phyloP scores from a whole-genome alignment of 495 filamentous ascomycete genomes.

The Penicillium cataractarum region DNA sequence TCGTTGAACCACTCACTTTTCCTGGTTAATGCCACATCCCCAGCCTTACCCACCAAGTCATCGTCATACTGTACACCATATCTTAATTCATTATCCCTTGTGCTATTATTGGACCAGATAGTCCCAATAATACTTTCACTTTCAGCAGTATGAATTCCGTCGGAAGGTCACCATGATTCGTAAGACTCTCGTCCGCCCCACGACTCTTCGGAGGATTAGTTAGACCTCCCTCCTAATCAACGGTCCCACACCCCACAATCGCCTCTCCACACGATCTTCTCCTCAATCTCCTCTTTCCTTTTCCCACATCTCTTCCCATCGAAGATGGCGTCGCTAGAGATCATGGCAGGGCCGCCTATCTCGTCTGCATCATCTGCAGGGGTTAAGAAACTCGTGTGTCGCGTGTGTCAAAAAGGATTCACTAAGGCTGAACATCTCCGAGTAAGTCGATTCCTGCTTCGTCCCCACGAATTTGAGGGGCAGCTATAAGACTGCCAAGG shows the following conservation, averaged over 20 bases:
- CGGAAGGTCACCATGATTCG: neutral
- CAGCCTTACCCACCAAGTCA: too few species aligned
- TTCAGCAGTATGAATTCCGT: neutral
- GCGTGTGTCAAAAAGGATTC: conserved; percentile 48
- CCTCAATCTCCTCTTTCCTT: conserved; percentile 3
- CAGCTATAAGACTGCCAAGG: conserved; percentile 4
- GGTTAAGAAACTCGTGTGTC: conserved; percentile 43
- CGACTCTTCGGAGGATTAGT: neutral
- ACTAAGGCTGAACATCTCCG: conserved; percentile 52
- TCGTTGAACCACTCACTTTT: neutral
- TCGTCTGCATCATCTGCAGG: conserved; percentile 13
- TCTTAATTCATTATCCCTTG: neutral
- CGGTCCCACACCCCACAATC: conserved; percentile 29
- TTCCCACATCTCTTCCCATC: conserved; percentile 5
- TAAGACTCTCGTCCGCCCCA: neutral
- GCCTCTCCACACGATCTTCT: conserved; percentile 20
- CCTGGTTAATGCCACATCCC: neutral
- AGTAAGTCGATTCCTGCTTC: conserved; percentile 26
- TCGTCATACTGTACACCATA: neutral
- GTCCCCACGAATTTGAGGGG: conserved; percentile 25
- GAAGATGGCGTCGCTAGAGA: conserved; percentile 24
- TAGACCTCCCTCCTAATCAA: neutral
- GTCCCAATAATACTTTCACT: neutral
- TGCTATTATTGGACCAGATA: neutral
- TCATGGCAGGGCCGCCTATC: conserved; percentile 17